Base-by-base conservation (phyloP, 306 rosid species). In the Fragaria vesca region DNA sequence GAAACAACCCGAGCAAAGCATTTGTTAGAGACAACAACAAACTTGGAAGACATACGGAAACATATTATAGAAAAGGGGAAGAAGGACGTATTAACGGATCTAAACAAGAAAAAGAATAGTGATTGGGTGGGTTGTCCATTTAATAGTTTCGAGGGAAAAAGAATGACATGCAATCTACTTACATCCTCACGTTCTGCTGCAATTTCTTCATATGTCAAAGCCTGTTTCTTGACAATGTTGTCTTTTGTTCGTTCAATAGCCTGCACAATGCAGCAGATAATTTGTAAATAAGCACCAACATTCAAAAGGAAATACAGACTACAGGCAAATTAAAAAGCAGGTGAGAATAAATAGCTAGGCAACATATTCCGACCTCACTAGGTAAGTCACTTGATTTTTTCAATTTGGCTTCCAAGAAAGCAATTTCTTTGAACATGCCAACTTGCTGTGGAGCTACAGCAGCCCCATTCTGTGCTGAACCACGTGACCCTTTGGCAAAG, bases 131-230 rank as follows among this genome's bases (percentile, higher is more conserved):
- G 12, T 24, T 66, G 20, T 69, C 28, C 60, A 1, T 66, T 17
- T 57, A 54, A 30, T 11, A 65, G 46, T 17, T 77, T 58, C 36
- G 6, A 48, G 52, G 63, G 34, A 30, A 78, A 47, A 26, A 43
- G 8, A 13, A 28, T 24, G 38, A 69, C 63, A 52, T 73, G 54
- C 69, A 40, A 72, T 70, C 18, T 57, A 81, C 91, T 89, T 85
- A 92, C 98, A 89, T 95, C 98, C 85, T 89, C 93, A 48, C 93
- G 97, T 81, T 24, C 26, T 24, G 95, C 98, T 83, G 86, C 97
- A 86, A 95, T 92, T 88, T 95, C 98, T 82, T 88, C 98, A 43
- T 95, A 95, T 2, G 97, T 95, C 82, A 95, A 80, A 62, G 98
- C 95, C 81, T 95, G 98, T 86, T 92, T 95, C 93, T 95, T 95